Evolutionary conservation across 1,284 basidiomycete species (phyloP).

Genomic region (Malassezia furfur): DNA sequence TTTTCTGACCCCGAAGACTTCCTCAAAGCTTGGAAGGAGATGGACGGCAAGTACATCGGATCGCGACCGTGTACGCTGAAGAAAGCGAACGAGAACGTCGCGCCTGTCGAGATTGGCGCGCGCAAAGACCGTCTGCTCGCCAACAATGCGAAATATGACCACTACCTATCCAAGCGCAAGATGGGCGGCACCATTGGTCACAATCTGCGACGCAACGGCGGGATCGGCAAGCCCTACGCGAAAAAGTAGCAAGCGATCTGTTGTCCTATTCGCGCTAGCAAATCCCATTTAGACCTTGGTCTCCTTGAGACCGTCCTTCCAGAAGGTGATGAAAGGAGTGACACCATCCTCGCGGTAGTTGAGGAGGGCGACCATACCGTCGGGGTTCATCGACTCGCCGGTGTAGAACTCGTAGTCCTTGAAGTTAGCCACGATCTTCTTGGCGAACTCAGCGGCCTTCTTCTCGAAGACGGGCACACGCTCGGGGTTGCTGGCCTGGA

Average conservation of each 20-base stretch:
- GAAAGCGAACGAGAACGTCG: conserved; percentile 37
- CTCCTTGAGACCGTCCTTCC: conserved; percentile 47
- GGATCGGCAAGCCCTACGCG: conserved; percentile 22
- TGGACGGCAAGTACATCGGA: conserved; percentile 66
- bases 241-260: conserved; percentile 15
- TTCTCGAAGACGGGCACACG: conserved; percentile 74
- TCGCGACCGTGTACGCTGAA: conserved; percentile 42
- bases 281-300: conserved; percentile 38
- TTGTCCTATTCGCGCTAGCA: not conserved
- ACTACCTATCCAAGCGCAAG: conserved; percentile 27
- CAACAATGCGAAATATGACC: conserved; percentile 31
- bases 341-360: conserved; percentile 55
- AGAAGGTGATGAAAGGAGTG: conserved; percentile 58
- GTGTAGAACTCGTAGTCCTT: conserved; percentile 82
- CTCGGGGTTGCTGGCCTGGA: conserved; percentile 56
- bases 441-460: conserved; percentile 55
- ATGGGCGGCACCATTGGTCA: conserved; percentile 45
- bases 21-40: conserved; percentile 96
- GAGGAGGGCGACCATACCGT: conserved; percentile 49
- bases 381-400: conserved; percentile 58
- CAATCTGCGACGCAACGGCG: conserved; percentile 24
- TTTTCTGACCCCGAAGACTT: conserved; percentile 99
- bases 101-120: conserved; percentile 35
- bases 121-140: conserved; percentile 44
- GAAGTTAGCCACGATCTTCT: conserved; percentile 77